Evolutionary conservation across 768 basidiomycete genomes (phyloP), one percentile per base, ranked within the genome.

Genomic region (Amanita rubescens): DNA sequence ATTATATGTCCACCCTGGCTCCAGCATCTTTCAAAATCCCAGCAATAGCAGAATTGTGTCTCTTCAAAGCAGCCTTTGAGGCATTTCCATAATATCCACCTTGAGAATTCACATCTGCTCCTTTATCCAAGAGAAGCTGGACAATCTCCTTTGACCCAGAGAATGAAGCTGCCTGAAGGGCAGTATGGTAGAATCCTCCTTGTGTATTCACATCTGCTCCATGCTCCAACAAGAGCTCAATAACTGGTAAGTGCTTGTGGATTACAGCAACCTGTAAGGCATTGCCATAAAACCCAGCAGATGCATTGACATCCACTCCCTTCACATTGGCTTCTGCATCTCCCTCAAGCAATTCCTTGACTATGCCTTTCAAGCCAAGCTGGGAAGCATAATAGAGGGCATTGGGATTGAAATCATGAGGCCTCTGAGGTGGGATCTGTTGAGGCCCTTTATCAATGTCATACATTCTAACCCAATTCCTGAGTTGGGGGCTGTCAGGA

Each of bases 1-100:
- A n/a, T n/a, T n/a, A n/a, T n/a, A n/a, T n/a, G n/a, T n/a, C n/a
- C n/a, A n/a, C n/a, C n/a, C n/a, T n/a, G n/a, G n/a, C n/a, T 44
- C 43, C 43, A 24, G 34, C 34, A 34, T 35, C n/a, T 14, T 34
- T 35, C 20, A 49, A 17, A 0, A 49, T 6, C 12, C 22, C 32
- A 14, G 30, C 47, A 49, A 49, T 14, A 3, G 12, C 34, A 35
- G 47, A 8, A 37, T 37, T 17, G 1, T 37, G 11, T 9, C 47
- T 49, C 33, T 20, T 34, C 35, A 37, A 17, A 14, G 49, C 49
- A 25, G 49, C 49, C 27, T 30, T 41, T 7, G 41, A n/a, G 38
- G 49, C 24, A 41, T 30, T 41, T 5, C 49, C 49, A 50, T 50
- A 50, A 24, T 39, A 50, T 4, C 49, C 49, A 9, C 49, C 49